These are phyloP conservation scores for Endoconidiophora laricicola DNA, from an alignment of 2,329 filamentous ascomycete genomes.

Conservation along the genomic window DNA sequence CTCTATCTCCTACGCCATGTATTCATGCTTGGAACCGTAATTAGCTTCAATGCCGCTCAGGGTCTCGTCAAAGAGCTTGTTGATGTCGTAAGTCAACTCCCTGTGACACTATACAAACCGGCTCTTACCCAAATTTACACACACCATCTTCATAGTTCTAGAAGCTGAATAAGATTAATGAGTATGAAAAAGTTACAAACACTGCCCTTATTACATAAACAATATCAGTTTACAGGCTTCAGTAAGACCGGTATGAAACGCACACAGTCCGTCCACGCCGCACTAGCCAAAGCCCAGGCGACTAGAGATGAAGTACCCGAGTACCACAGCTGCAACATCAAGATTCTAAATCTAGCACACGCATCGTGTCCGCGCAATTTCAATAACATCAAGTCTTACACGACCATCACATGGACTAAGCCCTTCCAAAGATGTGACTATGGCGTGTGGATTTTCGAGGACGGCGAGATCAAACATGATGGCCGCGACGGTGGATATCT, in stretches of 20 bases:
- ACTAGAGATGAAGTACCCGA: not conserved
- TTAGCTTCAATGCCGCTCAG: not conserved
- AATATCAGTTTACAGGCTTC: not conserved
- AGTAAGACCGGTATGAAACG: not conserved
- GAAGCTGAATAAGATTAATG: too few relatives aligned
- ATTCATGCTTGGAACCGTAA: not conserved
- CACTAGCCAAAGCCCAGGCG: not conserved
- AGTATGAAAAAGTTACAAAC: too few relatives aligned
- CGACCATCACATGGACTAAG: not conserved
- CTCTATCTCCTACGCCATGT: too few relatives aligned
- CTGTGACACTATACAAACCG: not conserved
- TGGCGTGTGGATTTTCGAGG: slow-evolving; percentile 2
- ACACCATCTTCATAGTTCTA: too few relatives aligned
- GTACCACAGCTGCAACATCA: not conserved
- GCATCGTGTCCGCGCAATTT: not conserved
- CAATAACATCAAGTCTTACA: not conserved
- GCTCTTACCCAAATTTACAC: too few relatives aligned
- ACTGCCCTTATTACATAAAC: not conserved
- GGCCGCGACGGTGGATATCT: not conserved
- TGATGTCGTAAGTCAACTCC: not conserved
- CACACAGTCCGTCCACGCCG: not conserved
- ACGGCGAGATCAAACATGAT: not conserved
- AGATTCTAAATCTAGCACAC: slow-evolving; percentile 1
- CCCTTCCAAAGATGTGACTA: not conserved
- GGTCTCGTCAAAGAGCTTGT: slow-evolving; percentile 1